A percentile compares a stretch with the other conserved stretches of the same genome.
phyloP scores from a whole-genome alignment of 495 filamentous ascomycete species.

The Talaromyces stipitatus region DNA sequence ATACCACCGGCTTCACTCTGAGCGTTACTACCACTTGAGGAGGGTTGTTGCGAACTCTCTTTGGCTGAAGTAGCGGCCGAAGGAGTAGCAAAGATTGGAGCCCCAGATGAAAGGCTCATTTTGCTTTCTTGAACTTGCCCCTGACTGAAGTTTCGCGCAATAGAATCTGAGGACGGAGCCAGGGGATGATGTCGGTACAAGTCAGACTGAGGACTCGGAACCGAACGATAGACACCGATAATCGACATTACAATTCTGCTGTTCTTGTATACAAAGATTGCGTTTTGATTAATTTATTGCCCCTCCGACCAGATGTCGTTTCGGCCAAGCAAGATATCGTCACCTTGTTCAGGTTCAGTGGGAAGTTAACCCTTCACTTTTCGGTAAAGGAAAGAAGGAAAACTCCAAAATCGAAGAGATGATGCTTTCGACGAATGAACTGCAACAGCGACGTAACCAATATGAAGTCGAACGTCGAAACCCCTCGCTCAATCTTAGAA shows the following conservation, averaged over 20 bases:
- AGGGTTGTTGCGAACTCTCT: neutral
- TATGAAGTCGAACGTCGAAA: neutral
- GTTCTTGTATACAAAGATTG: neutral
- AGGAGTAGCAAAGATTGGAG: neutral
- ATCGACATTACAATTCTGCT: neutral
- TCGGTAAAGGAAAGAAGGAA: neutral
- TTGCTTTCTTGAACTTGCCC: neutral
- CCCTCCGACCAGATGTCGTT: neutral
- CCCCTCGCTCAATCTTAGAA: neutral
- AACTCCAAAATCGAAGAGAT: neutral
- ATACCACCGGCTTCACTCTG: neutral
- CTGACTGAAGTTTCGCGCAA: neutral
- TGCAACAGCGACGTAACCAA: neutral
- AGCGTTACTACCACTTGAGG: neutral
- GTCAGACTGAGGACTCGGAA: conserved; percentile 1
- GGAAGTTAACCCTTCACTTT: neutral
- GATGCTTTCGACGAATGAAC: neutral
- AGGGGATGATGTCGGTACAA: neutral
- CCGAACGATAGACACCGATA: conserved; percentile 2
- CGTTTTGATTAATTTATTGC: neutral
- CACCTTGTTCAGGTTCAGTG: neutral
- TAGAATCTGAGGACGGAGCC: neutral
- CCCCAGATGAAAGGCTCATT: neutral
- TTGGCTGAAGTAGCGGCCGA: neutral
- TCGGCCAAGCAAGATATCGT: neutral